phyloP scores from a whole-genome alignment of 805 yeast genomes.

The Candida rishiriensis region DNA sequence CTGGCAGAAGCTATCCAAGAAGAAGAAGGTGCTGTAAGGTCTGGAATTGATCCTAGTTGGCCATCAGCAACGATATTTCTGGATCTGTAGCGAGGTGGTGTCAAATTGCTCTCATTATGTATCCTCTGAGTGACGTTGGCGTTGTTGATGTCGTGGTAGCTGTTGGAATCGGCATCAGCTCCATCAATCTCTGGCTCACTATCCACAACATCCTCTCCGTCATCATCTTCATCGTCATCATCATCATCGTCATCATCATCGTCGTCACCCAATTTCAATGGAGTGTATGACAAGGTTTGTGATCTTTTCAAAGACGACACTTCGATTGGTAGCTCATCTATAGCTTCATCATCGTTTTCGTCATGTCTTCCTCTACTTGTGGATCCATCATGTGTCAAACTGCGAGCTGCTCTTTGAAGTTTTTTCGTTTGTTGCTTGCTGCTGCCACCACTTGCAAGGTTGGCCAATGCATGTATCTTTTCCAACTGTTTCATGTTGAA shows the following conservation, averaged over 20 bases:
- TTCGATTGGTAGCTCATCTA: too few species aligned
- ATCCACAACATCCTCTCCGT: conserved; percentile 5
- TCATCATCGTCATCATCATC: conserved; percentile 7
- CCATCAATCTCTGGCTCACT: conserved; percentile 1
- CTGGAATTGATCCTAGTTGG: conserved; percentile 28
- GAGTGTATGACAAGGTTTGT: conserved; percentile 11
- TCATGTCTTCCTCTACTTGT: too few species aligned
- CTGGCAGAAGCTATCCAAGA: conserved; percentile 38
- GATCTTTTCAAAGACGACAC: conserved; percentile 6
- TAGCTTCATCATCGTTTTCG: too few species aligned
- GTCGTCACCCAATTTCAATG: conserved; percentile 4
- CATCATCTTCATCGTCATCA: conserved; percentile 7
- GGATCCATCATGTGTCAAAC: too few species aligned
- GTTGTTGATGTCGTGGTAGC: neutral
- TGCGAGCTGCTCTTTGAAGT: conserved; percentile 2
- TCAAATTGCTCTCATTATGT: neutral
- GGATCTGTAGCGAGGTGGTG: conserved; percentile 1
- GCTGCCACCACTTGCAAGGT: neutral
- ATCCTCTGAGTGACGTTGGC: neutral
- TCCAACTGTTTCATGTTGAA: conserved; percentile 56
- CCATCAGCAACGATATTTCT: neutral
- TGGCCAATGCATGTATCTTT: conserved; percentile 12
- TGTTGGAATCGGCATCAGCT: neutral
- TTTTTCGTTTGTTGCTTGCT: neutral
- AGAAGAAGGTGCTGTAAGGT: conserved; percentile 35